Base-by-base conservation (phyloP, 345 rosid species). In the Dipteronia sinensis region DNA sequence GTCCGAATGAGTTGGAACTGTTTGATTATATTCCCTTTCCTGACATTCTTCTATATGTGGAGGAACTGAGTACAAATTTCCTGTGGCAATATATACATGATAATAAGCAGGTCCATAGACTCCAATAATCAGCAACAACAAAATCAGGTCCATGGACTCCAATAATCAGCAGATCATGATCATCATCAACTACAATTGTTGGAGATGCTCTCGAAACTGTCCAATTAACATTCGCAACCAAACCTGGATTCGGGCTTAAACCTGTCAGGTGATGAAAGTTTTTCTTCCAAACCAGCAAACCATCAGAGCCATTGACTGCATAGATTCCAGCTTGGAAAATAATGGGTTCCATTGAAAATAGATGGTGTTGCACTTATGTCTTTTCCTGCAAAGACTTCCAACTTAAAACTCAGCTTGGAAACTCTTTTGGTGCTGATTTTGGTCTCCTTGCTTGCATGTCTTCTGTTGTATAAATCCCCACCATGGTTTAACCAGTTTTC, bases 381-480 rank as follows among this genome's bases (percentile, higher is more conserved):
- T 51, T 51, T 51, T 51, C 56, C 56, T 51, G n/a, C n/a, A 51
- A 3, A 15, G n/a, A 51, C 16, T 6, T 51, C 56, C 56, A n/a
- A 51, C 56, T 51, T 76, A 5, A 68, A 61, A 3, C 15, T n/a
- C 4, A 83, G 78, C 1, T 76, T 69, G 23, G 81, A 77, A 58
- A 29, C 79, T 1, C 79, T 77, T 73, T 47, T 10, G 0, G 81
- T n/a, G 44, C 67, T 83, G 34, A 80, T 80, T 61, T 64, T 34
- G 42, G 16, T 64, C 46, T 83, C 86, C 9, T 63, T 64, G 27
- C 20, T 59, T 3, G 83, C 86, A 42, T 67, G 58, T 71, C 86
- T 83, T 47, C 77, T 55, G 61, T 83, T 83, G 62, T 63, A 25
- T 13, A 83, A 65, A 15, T 83, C 79, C 51, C 86, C 72, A 1